Conservation (phyloP, 441 rosid genomes). For the Erysimum cheiri region DNA sequence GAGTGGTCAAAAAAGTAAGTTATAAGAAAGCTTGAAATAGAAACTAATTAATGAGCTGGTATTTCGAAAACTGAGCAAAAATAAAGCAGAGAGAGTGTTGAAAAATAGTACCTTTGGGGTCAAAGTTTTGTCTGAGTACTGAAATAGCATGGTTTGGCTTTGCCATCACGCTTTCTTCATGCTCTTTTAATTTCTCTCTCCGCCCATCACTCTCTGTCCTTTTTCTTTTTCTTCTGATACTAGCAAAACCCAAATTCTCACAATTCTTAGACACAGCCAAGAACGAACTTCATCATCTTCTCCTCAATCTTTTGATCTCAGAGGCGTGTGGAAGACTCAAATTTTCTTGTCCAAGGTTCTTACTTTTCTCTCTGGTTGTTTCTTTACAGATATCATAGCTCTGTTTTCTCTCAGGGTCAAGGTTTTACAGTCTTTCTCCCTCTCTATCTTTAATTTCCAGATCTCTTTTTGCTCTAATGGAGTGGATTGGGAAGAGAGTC, state of each 20-base stretch:
- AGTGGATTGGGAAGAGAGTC: constrained; percentile 38
- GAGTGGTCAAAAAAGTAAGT: too few species aligned
- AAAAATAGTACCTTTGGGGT: constrained; percentile 25
- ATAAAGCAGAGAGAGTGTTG: not conserved
- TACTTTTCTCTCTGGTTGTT: too few species aligned
- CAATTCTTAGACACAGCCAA: not conserved
- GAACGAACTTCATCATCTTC: not conserved
- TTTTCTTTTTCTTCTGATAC: not conserved
- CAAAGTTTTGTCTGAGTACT: constrained; percentile 34
- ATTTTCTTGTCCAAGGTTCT: not conserved
- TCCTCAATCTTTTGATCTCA: not conserved
- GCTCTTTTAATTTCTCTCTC: constrained; percentile 13
- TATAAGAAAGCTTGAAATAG: constrained; percentile 15
- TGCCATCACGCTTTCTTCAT: constrained; percentile 42
- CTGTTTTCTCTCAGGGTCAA: not conserved
- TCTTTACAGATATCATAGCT: not conserved
- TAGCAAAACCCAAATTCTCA: not conserved
- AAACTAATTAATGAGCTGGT: constrained; percentile 22
- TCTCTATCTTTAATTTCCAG: too few species aligned
- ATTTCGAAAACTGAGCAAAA: not conserved
- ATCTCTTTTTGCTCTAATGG: constrained; percentile 26
- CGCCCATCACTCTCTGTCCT: constrained; percentile 28
- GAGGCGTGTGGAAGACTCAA: too few species aligned
- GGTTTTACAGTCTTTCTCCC: not conserved
- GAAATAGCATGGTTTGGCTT: constrained; percentile 36